Conservation (phyloP, 768 basidiomycete genomes). For the Phaeotremella skinneri region DNA sequence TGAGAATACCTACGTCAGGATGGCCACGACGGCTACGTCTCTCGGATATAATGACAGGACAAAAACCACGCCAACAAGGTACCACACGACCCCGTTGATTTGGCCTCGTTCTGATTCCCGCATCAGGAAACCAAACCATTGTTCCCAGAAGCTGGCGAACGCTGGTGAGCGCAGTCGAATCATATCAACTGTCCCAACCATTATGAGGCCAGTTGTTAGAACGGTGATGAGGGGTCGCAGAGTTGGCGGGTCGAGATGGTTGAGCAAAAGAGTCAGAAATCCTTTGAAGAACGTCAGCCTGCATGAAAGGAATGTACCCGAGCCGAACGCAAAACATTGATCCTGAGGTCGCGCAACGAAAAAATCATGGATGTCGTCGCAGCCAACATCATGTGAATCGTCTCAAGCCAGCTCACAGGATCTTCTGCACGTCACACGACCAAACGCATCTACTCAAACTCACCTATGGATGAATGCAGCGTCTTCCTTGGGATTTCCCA, state of each 20-base stretch:
- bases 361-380: too few species aligned
- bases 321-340: background rate
- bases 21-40: slow-evolving; percentile 83
- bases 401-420: too few species aligned
- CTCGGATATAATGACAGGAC: slow-evolving; percentile 73
- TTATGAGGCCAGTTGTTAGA: slow-evolving; percentile 65
- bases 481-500: slow-evolving; percentile 89
- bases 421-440: slow-evolving; percentile 1
- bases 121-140: slow-evolving; percentile 76
- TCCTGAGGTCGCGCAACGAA: too few species aligned
- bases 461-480: slow-evolving; percentile 84
- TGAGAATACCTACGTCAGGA: slow-evolving; percentile 70
- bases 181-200: slow-evolving; percentile 72
- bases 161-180: slow-evolving; percentile 65
- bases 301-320: background rate
- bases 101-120: slow-evolving; percentile 79
- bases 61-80: slow-evolving; percentile 79
- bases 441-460: slow-evolving; percentile 47
- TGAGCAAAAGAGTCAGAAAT: slow-evolving; percentile 64
- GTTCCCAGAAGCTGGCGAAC: slow-evolving; percentile 71
- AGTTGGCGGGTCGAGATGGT: slow-evolving; percentile 56
- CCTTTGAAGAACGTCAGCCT: slow-evolving; percentile 52
- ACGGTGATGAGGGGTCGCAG: slow-evolving; percentile 60
- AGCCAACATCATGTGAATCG: too few species aligned
- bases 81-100: slow-evolving; percentile 87